phyloP scores from a whole-genome alignment of 2,329 filamentous ascomycete species.

The Apiospora marii region DNA sequence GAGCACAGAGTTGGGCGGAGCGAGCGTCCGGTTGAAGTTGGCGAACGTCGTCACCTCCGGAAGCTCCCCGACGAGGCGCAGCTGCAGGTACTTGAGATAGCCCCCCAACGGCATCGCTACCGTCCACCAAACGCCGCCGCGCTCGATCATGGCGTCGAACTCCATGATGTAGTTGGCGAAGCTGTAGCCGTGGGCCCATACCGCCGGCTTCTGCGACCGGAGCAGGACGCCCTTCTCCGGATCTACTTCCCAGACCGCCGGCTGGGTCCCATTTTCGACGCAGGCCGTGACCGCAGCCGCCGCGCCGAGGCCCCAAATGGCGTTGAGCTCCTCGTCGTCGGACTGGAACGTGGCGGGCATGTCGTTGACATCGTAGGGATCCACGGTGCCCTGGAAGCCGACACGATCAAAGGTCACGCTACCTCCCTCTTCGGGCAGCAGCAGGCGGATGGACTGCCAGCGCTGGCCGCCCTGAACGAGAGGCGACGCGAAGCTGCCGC shows the following conservation, averaged over 20 bases:
- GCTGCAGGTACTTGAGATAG: slow-evolving; percentile 25
- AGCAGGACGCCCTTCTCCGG: slow-evolving; percentile 44
- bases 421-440: slow-evolving; percentile 33
- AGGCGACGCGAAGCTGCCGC: slow-evolving; percentile 40
- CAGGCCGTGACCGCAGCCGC: slow-evolving; percentile 44
- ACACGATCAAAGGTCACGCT: slow-evolving; percentile 42
- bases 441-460: slow-evolving; percentile 48
- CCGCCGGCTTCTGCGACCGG: slow-evolving; percentile 42
- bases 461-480: slow-evolving; percentile 51
- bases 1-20: slow-evolving; percentile 45
- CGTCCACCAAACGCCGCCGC: slow-evolving; percentile 49
- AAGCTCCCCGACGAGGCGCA: slow-evolving; percentile 39
- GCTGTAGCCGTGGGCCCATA: slow-evolving; percentile 34
- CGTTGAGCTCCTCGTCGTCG: slow-evolving; percentile 42
- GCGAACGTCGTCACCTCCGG: slow-evolving; percentile 37
- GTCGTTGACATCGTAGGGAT: slow-evolving; percentile 32
- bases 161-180: slow-evolving; percentile 47
- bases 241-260: slow-evolving; percentile 45
- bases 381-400: slow-evolving; percentile 43
- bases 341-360: slow-evolving; percentile 42
- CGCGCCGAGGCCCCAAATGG: slow-evolving; percentile 49
- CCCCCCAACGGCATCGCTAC: slow-evolving; percentile 30
- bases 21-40: slow-evolving; percentile 45
- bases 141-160: slow-evolving; percentile 47
- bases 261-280: slow-evolving; percentile 46